phyloP scores from a whole-genome alignment of 106 monocot genomes.

The Acorus gramineus region DNA sequence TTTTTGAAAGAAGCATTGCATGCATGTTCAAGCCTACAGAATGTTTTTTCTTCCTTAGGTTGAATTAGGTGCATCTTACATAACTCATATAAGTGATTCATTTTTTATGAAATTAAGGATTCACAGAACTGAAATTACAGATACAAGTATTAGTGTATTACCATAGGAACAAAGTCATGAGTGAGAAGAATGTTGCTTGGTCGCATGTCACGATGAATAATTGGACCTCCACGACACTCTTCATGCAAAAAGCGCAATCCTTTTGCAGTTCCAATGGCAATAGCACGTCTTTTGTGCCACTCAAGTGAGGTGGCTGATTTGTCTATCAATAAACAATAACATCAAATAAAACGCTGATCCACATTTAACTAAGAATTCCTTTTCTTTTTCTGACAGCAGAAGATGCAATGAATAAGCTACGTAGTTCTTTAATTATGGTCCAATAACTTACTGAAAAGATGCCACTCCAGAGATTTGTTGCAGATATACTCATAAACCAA shows the following conservation, averaged over 20 bases:
- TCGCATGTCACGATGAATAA: slow-evolving; percentile 39
- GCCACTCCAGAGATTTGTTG: slow-evolving; percentile 39
- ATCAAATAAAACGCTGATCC: not conserved
- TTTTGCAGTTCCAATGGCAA: slow-evolving; percentile 39
- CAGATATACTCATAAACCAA: slow-evolving; percentile 49
- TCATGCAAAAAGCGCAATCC: slow-evolving; percentile 39
- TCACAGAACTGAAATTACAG: not conserved
- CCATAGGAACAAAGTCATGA: slow-evolving; percentile 46
- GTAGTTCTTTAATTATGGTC: too few species aligned
- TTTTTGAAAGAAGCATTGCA: too few species aligned
- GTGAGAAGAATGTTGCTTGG: slow-evolving; percentile 42
- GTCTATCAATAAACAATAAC: slow-evolving; percentile 6
- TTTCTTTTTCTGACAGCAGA: too few species aligned
- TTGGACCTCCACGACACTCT: slow-evolving; percentile 51
- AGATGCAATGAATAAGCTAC: too few species aligned
- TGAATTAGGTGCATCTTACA: too few species aligned
- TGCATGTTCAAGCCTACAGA: too few species aligned
- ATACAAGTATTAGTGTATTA: slow-evolving; percentile 6
- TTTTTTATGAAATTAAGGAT: too few species aligned
- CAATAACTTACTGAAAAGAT: slow-evolving; percentile 30
- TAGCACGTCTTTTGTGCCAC: slow-evolving; percentile 37
- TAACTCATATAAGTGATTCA: too few species aligned
- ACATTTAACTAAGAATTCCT: too few species aligned
- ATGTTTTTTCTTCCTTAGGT: too few species aligned
- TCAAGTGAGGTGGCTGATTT: slow-evolving; percentile 22